Conservation (phyloP, 345 rosid genomes). For the Streptanthus diversifolius region DNA sequence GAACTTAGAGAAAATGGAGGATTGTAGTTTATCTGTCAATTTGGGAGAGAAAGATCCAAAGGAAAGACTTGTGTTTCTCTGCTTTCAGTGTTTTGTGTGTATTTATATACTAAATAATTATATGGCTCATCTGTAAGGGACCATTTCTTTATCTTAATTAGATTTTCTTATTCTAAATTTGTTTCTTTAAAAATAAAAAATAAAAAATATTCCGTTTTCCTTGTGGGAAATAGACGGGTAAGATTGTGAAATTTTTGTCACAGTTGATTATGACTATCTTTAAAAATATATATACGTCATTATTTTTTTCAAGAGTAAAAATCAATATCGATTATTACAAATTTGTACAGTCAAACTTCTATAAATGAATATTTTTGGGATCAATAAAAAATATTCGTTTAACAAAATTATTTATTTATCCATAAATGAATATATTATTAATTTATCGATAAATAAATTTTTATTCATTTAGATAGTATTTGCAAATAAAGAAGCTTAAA, state of each 20-base stretch:
- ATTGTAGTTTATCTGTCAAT: neutral
- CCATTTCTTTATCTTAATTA: neutral
- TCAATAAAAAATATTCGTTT: too few species aligned
- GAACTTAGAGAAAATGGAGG: neutral
- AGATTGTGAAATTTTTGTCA: neutral
- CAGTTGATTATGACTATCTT: neutral
- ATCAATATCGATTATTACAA: too few species aligned
- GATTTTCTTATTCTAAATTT: neutral
- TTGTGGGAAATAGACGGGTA: slow-evolving; percentile 15
- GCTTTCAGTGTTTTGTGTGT: slow-evolving; percentile 7
- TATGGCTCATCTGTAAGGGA: neutral
- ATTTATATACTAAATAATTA: too few species aligned
- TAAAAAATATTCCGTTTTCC: neutral
- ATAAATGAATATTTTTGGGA: too few species aligned
- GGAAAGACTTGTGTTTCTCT: neutral
- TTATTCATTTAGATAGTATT: too few species aligned
- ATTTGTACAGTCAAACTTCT: too few species aligned
- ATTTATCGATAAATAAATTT: too few species aligned
- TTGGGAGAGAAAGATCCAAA: neutral
- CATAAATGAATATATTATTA: too few species aligned
- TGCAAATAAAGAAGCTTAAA: too few species aligned
- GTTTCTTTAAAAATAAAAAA: too few species aligned
- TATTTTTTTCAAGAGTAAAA: neutral
- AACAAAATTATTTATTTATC: too few species aligned
- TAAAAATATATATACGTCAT: neutral